Percentiles rank a stretch among this genome's conserved stretches.
Evolutionary conservation across 306 rosid genomes (phyloP).

Genomic region (Trichosanthes truncata): DNA sequence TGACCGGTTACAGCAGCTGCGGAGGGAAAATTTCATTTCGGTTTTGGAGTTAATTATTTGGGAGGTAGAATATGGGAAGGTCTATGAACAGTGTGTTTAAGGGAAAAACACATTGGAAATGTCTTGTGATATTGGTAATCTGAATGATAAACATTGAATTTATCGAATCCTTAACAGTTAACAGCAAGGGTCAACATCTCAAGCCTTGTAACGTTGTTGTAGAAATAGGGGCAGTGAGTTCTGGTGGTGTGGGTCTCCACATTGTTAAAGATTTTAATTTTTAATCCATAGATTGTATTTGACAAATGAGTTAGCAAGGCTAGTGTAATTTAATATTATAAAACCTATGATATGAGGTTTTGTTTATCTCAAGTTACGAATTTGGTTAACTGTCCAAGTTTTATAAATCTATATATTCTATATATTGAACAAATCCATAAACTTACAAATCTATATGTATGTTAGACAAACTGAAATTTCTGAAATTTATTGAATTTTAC

Average conservation of each 20-base stretch:
- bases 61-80: conserved; percentile 44
- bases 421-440: too few relatives aligned
- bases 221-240: not conserved
- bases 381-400: not conserved
- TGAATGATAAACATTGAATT: not conserved
- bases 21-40: conserved; percentile 40
- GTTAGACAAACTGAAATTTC: too few relatives aligned
- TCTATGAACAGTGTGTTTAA: not conserved
- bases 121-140: not conserved
- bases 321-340: not conserved
- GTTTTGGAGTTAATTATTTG: conserved; percentile 42
- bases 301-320: not conserved
- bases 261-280: too few relatives aligned
- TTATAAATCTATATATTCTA: not conserved
- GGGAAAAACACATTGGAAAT: not conserved
- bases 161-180: not conserved
- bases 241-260: not conserved
- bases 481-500: too few relatives aligned
- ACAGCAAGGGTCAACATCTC: not conserved
- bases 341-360: not conserved
- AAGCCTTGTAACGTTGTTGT: not conserved
- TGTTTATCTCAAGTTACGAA: not conserved
- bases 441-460: too few relatives aligned
- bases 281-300: too few relatives aligned
- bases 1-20: conserved; percentile 47